Percentiles rank a stretch among this genome's conserved stretches.
Conservation (phyloP, 2,329 filamentous ascomycete genomes). For the Dactylellina haptotyla region DNA sequence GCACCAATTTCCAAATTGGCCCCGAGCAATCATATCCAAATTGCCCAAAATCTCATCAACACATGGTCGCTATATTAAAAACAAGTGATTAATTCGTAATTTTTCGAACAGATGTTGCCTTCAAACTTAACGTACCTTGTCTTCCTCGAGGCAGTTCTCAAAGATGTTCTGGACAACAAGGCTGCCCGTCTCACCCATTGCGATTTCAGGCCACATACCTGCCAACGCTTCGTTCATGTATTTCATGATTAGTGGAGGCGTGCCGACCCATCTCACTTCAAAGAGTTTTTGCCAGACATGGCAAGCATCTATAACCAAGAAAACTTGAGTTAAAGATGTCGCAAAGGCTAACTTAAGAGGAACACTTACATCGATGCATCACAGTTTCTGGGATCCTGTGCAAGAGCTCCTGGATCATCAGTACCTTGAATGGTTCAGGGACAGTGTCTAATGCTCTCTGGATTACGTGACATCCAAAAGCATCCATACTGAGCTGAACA, state of each 20-base stretch:
- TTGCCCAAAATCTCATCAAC: constrained; percentile 95
- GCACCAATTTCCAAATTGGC: constrained; percentile 99
- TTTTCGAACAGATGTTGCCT: not conserved
- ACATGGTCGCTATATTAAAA: constrained; percentile 78
- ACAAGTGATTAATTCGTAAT: constrained; percentile 51
- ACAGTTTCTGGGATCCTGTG: constrained; percentile 96
- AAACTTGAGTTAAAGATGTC: constrained; percentile 9
- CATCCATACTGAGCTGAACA: constrained; percentile 94
- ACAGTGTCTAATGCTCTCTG: constrained; percentile 99
- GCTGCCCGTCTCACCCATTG: constrained; percentile 94
- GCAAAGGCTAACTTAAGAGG: not conserved
- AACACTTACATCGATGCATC: constrained; percentile 77
- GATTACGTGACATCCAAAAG: constrained; percentile 96
- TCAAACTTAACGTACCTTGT: constrained; percentile 73
- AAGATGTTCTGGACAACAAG: constrained; percentile 99
- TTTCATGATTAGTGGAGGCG: constrained; percentile 97
- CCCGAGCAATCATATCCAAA: constrained; percentile 95
- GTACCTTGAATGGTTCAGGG: constrained; percentile 94
- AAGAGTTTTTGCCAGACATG: constrained; percentile 99
- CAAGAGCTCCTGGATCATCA: constrained; percentile 98
- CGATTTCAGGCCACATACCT: constrained; percentile 99
- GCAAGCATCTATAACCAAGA: constrained; percentile 75
- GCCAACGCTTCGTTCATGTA: constrained; percentile 94
- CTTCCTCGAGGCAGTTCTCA: constrained; percentile 97
- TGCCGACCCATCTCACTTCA: constrained; percentile 92